Conservation (phyloP, 106 monocot species). For the Iris macrosiphon region DNA sequence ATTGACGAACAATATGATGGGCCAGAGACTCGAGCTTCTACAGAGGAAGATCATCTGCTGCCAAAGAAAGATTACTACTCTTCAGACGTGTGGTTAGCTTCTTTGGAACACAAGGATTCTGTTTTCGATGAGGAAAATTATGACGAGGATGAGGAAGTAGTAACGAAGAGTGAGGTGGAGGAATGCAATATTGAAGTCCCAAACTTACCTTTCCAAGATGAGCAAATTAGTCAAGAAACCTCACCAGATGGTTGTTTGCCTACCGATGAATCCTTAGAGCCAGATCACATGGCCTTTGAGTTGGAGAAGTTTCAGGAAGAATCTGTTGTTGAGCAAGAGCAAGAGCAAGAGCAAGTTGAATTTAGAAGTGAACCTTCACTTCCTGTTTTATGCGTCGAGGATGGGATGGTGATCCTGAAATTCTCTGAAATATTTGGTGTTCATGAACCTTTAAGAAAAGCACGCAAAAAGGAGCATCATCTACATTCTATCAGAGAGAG, state of each 20-base stretch:
- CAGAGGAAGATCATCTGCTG: slow-evolving; percentile 69
- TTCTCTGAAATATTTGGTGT: slow-evolving; percentile 98
- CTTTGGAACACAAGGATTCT: slow-evolving; percentile 44
- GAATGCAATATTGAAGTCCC: slow-evolving; percentile 20
- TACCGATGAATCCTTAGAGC: slow-evolving; percentile 22
- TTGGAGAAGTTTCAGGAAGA: slow-evolving; percentile 51
- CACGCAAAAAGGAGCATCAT: slow-evolving; percentile 33
- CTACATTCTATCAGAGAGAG: slow-evolving; percentile 33
- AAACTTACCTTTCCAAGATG: slow-evolving; percentile 20
- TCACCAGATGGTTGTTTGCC: slow-evolving; percentile 18
- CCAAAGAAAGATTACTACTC: slow-evolving; percentile 67
- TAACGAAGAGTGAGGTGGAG: slow-evolving; percentile 22
- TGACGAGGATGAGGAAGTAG: slow-evolving; percentile 82
- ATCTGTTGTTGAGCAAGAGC: slow-evolving; percentile 2
- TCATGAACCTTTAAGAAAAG: slow-evolving; percentile 62
- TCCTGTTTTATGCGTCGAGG: slow-evolving; percentile 82
- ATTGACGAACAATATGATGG: slow-evolving; percentile 99
- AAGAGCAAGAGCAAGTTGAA: slow-evolving; percentile 33
- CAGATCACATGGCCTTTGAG: slow-evolving; percentile 26
- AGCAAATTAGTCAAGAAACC: slow-evolving; percentile 12
- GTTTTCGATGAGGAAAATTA: slow-evolving; percentile 97
- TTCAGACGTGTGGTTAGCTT: slow-evolving; percentile 33
- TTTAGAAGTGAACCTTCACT: slow-evolving; percentile 49
- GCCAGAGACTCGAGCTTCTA: slow-evolving; percentile 62
- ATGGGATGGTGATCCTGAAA: slow-evolving; percentile 64